phyloP scores from a whole-genome alignment of 139 green algal genomes.

The Limnomonas spitsbergensis region DNA sequence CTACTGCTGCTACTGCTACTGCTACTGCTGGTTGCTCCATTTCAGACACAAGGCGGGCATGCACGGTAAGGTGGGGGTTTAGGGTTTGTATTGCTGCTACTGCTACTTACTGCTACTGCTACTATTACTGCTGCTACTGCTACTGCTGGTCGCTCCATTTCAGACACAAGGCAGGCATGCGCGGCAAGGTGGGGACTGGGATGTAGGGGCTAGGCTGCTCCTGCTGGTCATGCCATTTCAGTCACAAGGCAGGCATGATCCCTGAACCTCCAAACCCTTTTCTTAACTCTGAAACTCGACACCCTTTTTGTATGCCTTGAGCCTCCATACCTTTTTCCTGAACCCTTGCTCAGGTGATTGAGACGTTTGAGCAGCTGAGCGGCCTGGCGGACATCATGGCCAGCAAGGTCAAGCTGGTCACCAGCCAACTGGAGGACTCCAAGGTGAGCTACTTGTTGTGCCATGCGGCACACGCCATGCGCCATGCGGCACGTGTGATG shows the following conservation, averaged over 20 bases:
- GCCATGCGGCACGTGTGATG: neutral
- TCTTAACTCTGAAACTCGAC: too few relatives aligned
- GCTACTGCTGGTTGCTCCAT: neutral
- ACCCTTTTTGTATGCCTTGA: too few relatives aligned
- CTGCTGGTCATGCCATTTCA: too few relatives aligned
- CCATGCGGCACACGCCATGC: neutral
- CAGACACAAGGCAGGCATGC: slow-evolving; percentile 23
- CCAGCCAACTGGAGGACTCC: neutral
- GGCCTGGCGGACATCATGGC: slow-evolving; percentile 37
- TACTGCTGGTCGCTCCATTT: slow-evolving; percentile 40
- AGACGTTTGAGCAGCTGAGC: slow-evolving; percentile 43
- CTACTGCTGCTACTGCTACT: slow-evolving; percentile 4
- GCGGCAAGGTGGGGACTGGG: slow-evolving; percentile 34
- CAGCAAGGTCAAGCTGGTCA: neutral
- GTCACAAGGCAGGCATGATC: too few relatives aligned
- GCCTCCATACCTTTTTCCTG: neutral
- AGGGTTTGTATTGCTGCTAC: too few relatives aligned
- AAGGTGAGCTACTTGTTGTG: neutral
- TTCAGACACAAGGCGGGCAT: slow-evolving; percentile 4
- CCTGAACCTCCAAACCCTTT: too few relatives aligned
- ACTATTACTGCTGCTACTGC: neutral
- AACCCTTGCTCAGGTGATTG: slow-evolving; percentile 17
- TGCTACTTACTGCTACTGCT: neutral
- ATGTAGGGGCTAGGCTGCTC: too few relatives aligned
- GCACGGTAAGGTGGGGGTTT: slow-evolving; percentile 25